Base-by-base conservation (phyloP, 257 asterid species). In the Ligustrum vulgare region DNA sequence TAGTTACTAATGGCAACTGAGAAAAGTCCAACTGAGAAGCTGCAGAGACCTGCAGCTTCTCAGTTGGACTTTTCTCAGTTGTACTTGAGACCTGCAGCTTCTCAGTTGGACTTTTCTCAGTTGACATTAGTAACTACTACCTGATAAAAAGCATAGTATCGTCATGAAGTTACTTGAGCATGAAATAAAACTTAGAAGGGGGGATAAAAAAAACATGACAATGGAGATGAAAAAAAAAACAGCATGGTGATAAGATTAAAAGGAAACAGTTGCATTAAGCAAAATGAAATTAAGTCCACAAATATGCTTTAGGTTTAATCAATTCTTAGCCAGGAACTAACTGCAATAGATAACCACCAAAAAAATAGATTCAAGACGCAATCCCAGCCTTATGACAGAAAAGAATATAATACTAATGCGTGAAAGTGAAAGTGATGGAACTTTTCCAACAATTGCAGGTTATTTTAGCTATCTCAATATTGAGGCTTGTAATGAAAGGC, bases 101-200 rank as follows among this genome's bases (percentile, higher is more conserved):
- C 78, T 78, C 91, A 33, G 22, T 82, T 36, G 80, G 60, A 69
- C 28, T 78, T 6, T 32, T 75, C 47, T 78, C 93, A 72, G 88
- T 78, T 51, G 84, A 79, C 95, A 91, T 91, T 72, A 35, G 35
- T 20, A 70, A 80, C 77, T 79, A 67, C 58, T 39, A 69, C 79
- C 80, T 80, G 28, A 71, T 6, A 54, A 43, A 18, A 51, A 51
- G 62, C 23, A 18, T 51, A 15, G 67, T 22, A 10, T 25, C 18
- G 31, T 22, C 18, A 25, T 25, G 8, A 60, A 23, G 67, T 60
- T 25, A 60, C 35, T 60, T 13, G 33, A 60, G 2, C 67, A 60
- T 60, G 33, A 60, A 60, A 31, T 7, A 56, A 20, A 54, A 54
- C 25, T 2, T 2, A 60, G 32, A 3, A 15, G 33, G 65, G 0